Base-by-base conservation (phyloP, 2,329 filamentous ascomycete species). In the Phialocephala sp. region DNA sequence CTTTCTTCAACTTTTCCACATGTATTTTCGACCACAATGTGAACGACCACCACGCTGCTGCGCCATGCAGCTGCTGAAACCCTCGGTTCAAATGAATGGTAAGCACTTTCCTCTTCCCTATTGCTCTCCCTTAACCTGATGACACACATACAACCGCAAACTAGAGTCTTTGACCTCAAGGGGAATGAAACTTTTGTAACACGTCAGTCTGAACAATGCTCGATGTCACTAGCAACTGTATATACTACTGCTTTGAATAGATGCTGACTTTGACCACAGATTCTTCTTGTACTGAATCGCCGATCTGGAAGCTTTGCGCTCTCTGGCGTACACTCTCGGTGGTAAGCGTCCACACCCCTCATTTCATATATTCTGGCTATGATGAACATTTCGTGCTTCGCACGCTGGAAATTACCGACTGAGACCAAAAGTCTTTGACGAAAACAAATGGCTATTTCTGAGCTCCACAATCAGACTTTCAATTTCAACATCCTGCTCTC, bases 361-460 rank as follows among this genome's bases (percentile, higher is more conserved):
- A 75, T 64, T 72, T 68, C 55, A 78, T 78, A 66, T 77, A 73
- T 55, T 43, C 55, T 71, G 62, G 72, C 71, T 72, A 69, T 76
- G 75, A 77, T 76, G 74, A 74, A 72, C 75, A 72, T 71, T 73
- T 68, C 68, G 69, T 76, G 74, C 75, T 74, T 74, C 74, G 72
- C 73, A 75, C 84, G 91, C 93, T 94, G 92, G 92, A 94, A 95
- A 90, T 96, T 96, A 96, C 92, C 92, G 92, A 89, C 92, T 88
- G 91, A 96, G 86, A 84, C 82, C 82, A 70, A 77, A 81, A 79
- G 82, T 83, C 83, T 78, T 86, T 92, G 92, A 91, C 83, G 91
- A 92, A 84, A 93, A 84, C 80, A 88, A 89, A 87, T 91, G 91
- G 92, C 92, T 93, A 87, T 90, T 85, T 87, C 91, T 94, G 91